A percentile compares a stretch with the other conserved stretches of the same genome.
These are phyloP conservation scores for Trametes gibbosa DNA, from an alignment of 768 basidiomycete species.

Conservation along the genomic window DNA sequence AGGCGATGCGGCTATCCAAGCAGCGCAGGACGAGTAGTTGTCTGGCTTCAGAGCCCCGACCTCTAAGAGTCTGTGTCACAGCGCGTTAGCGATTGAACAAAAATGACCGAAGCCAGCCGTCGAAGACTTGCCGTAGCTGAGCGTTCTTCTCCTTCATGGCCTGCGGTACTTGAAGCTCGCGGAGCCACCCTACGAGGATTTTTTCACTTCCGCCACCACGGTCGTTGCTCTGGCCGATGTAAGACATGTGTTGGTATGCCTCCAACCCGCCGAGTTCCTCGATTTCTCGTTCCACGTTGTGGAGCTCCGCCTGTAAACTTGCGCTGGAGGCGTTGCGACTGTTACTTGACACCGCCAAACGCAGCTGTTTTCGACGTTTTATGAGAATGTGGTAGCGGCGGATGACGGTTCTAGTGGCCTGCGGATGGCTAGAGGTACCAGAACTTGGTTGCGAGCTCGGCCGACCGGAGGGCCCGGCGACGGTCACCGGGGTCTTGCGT, in stretches of 20 bases:
- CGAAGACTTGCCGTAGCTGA: conserved; percentile 38
- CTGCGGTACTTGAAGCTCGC: conserved; percentile 40
- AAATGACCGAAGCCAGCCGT: background rate
- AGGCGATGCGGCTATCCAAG: conserved; percentile 72
- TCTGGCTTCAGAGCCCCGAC: conserved; percentile 85
- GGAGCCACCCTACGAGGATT: conserved; percentile 74
- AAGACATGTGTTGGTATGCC: conserved; percentile 81
- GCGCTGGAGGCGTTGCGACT: background rate
- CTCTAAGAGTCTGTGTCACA: conserved; percentile 67
- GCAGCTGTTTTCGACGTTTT: conserved; percentile 62
- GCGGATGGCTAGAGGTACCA: conserved; percentile 48
- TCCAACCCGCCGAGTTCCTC: conserved; percentile 73
- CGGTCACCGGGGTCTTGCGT: conserved; percentile 46
- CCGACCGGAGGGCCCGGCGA: conserved; percentile 11
- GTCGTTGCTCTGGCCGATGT: conserved; percentile 73
- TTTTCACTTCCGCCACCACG: conserved; percentile 89
- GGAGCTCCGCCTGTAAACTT: too few relatives aligned
- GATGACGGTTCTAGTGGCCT: conserved; percentile 70
- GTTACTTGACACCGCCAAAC: conserved; percentile 22
- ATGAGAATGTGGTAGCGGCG: conserved; percentile 78
- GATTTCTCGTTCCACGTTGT: conserved; percentile 38
- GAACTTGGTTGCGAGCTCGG: conserved; percentile 13
- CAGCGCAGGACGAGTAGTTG: conserved; percentile 63
- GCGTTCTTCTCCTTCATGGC: conserved; percentile 19
- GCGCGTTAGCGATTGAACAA: too few relatives aligned